Evolutionary conservation across 179 eudicot species (phyloP).

Genomic region (Heliamphora pulchella): DNA sequence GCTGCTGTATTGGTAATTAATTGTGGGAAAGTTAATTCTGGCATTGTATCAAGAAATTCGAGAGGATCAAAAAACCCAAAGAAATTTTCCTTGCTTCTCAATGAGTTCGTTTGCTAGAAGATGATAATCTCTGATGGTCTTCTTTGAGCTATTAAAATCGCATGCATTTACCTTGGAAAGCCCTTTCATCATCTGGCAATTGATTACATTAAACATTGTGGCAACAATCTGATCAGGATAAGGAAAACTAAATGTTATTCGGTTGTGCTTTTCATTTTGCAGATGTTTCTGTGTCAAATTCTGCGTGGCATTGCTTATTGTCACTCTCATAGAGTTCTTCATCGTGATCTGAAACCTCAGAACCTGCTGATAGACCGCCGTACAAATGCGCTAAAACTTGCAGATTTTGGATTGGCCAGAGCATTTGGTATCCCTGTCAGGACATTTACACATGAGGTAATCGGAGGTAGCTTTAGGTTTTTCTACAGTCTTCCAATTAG

Average conservation of each 20-base stretch:
- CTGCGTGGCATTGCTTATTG: conserved; percentile 97
- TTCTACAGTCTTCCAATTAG: background rate
- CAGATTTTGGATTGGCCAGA: conserved; percentile 96
- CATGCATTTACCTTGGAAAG: background rate
- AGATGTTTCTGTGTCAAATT: conserved; percentile 91
- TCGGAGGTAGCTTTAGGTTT: conserved; percentile 3
- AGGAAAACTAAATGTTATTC: background rate
- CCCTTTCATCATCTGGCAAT: background rate
- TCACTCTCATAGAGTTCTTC: conserved; percentile 96
- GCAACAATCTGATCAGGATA: background rate
- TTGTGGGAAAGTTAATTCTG: background rate
- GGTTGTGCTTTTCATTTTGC: conserved; percentile 19
- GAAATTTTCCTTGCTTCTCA: background rate
- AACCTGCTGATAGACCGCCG: conserved; percentile 85
- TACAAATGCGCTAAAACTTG: conserved; percentile 87
- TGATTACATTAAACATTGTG: conserved; percentile 2
- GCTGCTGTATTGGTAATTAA: background rate
- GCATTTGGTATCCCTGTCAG: conserved; percentile 98
- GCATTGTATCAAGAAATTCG: background rate
- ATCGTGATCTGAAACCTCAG: conserved; percentile 91
- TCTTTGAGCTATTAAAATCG: background rate
- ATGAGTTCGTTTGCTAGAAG: background rate
- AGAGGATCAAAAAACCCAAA: background rate
- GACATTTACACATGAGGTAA: conserved; percentile 94
- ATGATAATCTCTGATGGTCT: background rate